Percentiles rank a stretch among this genome's conserved stretches.
These are phyloP conservation scores for Achlya hypogyna DNA, from an alignment of 352 stramenopile genomes.

Conservation along the genomic window DNA sequence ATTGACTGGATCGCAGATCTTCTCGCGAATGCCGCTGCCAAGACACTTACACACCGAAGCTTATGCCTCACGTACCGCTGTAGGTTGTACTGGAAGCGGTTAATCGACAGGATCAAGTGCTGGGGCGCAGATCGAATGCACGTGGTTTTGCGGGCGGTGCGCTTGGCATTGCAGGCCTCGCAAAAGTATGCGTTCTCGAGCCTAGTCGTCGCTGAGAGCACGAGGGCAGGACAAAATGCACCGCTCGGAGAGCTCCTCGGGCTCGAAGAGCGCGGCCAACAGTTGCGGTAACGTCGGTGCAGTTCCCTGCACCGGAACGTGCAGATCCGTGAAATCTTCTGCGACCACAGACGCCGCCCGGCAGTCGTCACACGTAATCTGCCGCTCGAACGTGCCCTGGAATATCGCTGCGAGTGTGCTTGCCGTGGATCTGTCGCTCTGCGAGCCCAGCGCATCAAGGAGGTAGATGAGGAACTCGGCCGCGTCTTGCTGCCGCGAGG, in stretches of 20 bases:
- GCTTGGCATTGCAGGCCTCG: not conserved
- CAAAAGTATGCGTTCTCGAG: conserved; percentile 18
- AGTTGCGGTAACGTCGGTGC: not conserved
- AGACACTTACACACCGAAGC: not conserved
- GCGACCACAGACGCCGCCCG: not conserved
- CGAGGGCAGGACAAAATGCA: not conserved
- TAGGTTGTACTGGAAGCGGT: conserved; percentile 18
- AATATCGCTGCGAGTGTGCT: not conserved
- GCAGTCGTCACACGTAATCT: conserved; percentile 9
- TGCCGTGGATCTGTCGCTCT: conserved; percentile 21
- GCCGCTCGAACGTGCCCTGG: not conserved
- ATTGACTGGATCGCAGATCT: conserved; percentile 1
- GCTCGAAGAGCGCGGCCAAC: not conserved
- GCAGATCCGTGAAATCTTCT: conserved; percentile 7
- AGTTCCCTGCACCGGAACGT: not conserved
- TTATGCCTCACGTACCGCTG: not conserved
- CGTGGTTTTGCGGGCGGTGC: not conserved
- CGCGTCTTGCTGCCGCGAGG: conserved; percentile 56
- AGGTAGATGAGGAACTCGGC: conserved; percentile 64
- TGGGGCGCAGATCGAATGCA: not conserved
- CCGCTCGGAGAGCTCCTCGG: not conserved
- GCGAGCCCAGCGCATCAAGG: conserved; percentile 45
- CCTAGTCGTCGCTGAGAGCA: not conserved
- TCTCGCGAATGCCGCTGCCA: conserved; percentile 12
- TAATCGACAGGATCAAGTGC: conserved; percentile 12